A percentile compares a stretch with the other conserved stretches of the same genome.
These are phyloP conservation scores for Yamadazyma triangularis DNA, from an alignment of 1,139 yeast genomes.

Conservation along the genomic window DNA sequence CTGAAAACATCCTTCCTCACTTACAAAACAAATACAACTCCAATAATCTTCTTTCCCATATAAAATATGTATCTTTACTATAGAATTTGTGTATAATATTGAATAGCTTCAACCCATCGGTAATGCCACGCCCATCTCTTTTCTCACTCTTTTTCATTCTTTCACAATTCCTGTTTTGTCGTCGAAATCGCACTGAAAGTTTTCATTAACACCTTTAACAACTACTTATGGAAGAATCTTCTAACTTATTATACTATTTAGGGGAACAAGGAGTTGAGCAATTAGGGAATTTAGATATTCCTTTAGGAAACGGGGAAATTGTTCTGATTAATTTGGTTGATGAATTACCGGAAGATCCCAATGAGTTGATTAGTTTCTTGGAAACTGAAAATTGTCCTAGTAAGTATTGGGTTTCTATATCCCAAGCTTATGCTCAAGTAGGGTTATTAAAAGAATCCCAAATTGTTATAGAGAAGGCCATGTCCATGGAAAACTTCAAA, in stretches of 20 bases:
- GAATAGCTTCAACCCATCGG: too few relatives aligned
- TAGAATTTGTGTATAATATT: background rate
- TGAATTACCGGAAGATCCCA: constrained; percentile 86
- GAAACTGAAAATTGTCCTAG: constrained; percentile 74
- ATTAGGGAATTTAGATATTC: constrained; percentile 52
- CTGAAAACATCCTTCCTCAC: background rate
- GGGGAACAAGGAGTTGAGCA: constrained; percentile 31
- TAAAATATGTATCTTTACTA: background rate
- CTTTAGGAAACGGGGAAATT: constrained; percentile 65
- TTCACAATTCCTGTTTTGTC: too few relatives aligned
- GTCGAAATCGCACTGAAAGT: too few relatives aligned
- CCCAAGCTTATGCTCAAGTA: constrained; percentile 71
- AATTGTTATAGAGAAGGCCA: constrained; percentile 59
- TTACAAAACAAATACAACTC: background rate
- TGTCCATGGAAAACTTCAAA: constrained; percentile 32
- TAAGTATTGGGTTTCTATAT: constrained; percentile 81
- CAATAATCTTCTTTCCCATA: background rate
- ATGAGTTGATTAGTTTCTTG: constrained; percentile 71
- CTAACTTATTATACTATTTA: constrained; percentile 36
- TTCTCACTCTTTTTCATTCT: too few relatives aligned
- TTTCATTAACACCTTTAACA: too few relatives aligned
- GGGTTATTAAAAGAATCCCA: constrained; percentile 59
- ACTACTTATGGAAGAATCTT: constrained; percentile 24
- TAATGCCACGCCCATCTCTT: too few relatives aligned
- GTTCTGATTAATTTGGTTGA: constrained; percentile 62